Evolutionary conservation across 2,329 filamentous ascomycete species (phyloP).

Genomic region (Talaromyces marneffei): DNA sequence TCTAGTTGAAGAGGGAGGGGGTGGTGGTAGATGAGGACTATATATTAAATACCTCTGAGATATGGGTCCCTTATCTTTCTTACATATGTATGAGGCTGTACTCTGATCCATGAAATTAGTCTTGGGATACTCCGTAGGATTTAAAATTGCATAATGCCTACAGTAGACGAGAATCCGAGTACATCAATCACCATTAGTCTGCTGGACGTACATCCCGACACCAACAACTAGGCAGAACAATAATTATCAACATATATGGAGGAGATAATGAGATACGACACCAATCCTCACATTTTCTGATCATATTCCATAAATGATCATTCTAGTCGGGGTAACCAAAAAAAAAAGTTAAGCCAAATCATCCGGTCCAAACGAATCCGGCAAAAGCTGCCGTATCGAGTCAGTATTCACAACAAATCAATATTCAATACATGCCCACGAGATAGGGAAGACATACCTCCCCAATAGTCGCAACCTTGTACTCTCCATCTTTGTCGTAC

Average conservation of each 20-base stretch:
- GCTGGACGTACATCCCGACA: neutral
- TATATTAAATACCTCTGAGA: neutral
- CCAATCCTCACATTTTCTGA: no score
- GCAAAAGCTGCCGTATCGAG: slow-evolving; percentile 6
- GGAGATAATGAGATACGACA: no score
- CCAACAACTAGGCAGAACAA: neutral
- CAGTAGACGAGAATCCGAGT: neutral
- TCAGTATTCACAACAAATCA: neutral
- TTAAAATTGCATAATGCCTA: neutral
- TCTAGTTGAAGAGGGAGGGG: neutral
- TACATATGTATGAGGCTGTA: neutral
- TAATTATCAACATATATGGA: neutral
- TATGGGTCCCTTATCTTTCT: neutral
- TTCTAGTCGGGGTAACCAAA: no score
- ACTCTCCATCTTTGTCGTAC: slow-evolving; percentile 78
- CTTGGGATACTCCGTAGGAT: neutral
- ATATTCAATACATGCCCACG: no score
- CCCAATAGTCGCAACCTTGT: slow-evolving; percentile 31
- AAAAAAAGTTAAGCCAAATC: slow-evolving; percentile 8
- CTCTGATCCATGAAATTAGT: neutral
- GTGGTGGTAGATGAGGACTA: neutral
- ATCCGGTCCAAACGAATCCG: slow-evolving; percentile 14
- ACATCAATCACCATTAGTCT: neutral
- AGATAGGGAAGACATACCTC: slow-evolving; percentile 26
- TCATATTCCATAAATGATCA: no score